These are phyloP conservation scores for Nakazawaea wyomingensis DNA, from an alignment of 805 yeast species.

Conservation along the genomic window DNA sequence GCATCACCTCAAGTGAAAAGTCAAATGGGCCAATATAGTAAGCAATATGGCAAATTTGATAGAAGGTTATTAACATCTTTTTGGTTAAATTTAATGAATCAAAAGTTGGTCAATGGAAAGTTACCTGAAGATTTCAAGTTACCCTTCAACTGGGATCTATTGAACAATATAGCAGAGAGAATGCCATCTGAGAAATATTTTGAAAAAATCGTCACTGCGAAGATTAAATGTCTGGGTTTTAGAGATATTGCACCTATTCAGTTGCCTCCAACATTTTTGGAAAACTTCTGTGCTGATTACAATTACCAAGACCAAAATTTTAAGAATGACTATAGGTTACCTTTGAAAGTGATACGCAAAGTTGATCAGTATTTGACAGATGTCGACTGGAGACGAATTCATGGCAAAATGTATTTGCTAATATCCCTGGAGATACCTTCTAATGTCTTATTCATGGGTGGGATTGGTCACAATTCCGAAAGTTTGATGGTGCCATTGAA, in stretches of 20 bases:
- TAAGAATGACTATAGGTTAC: constrained; percentile 8
- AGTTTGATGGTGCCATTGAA: constrained; percentile 8
- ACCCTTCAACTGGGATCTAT: constrained; percentile 12
- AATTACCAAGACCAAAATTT: constrained; percentile 6
- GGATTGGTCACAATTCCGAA: neutral
- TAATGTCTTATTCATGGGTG: constrained; percentile 9
- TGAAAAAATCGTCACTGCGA: neutral
- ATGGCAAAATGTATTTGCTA: constrained; percentile 5
- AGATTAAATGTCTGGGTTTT: constrained; percentile 2
- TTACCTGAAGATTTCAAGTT: constrained; percentile 6
- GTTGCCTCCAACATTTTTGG: constrained; percentile 1
- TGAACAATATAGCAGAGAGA: constrained; percentile 3
- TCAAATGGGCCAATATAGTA: neutral
- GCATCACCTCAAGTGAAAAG: neutral
- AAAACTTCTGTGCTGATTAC: constrained; percentile 8
- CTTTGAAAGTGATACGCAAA: constrained; percentile 5
- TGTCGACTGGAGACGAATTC: constrained; percentile 9
- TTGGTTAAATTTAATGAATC: constrained; percentile 5
- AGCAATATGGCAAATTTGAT: constrained; percentile 5
- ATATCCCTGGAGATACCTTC: constrained; percentile 4
- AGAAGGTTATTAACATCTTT: constrained; percentile 9
- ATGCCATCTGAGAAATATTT: neutral
- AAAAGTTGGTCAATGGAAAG: neutral
- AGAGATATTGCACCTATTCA: constrained; percentile 7
- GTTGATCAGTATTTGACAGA: constrained; percentile 10